A percentile compares a stretch with the other conserved stretches of the same genome.
Evolutionary conservation across 495 filamentous ascomycete genomes (phyloP).

Genomic region (Pyrenula aspistea): DNA sequence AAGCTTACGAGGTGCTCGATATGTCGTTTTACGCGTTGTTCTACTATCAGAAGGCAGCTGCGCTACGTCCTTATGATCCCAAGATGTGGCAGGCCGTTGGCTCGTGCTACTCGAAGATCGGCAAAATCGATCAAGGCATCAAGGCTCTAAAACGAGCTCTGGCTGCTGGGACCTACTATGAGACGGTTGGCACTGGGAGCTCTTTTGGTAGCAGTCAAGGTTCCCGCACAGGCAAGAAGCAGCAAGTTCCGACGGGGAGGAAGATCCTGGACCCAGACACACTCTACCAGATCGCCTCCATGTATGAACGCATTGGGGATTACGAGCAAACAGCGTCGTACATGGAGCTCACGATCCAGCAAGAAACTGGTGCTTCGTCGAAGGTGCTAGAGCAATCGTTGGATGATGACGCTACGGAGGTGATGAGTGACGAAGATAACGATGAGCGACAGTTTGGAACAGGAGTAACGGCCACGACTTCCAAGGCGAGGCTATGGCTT

Average conservation of each 20-base stretch:
- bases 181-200: conserved; percentile 15
- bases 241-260: conserved; percentile 12
- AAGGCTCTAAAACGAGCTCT: conserved; percentile 89
- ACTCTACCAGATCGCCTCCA: conserved; percentile 74
- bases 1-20: conserved; percentile 94
- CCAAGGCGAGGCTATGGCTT: conserved; percentile 88
- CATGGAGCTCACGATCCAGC: conserved; percentile 88
- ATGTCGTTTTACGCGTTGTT: conserved; percentile 95
- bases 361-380: conserved; percentile 44
- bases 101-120: conserved; percentile 79
- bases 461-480: conserved; percentile 78
- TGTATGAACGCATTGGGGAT: conserved; percentile 72
- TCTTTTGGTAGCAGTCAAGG: conserved; percentile 16
- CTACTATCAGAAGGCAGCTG: conserved; percentile 94
- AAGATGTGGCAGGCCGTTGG: conserved; percentile 99
- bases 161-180: conserved; percentile 69
- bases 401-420: conserved; percentile 17
- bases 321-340: conserved; percentile 72
- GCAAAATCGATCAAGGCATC: conserved; percentile 71
- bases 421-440: conserved; percentile 30
- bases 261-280: conserved; percentile 79
- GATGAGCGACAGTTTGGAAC: conserved; percentile 44
- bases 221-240: conserved; percentile 1
- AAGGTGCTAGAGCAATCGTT: conserved; percentile 18
- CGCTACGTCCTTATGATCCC: conserved; percentile 78